Conservation (phyloP, 148 eudicot species). For the Rheum nobile region DNA sequence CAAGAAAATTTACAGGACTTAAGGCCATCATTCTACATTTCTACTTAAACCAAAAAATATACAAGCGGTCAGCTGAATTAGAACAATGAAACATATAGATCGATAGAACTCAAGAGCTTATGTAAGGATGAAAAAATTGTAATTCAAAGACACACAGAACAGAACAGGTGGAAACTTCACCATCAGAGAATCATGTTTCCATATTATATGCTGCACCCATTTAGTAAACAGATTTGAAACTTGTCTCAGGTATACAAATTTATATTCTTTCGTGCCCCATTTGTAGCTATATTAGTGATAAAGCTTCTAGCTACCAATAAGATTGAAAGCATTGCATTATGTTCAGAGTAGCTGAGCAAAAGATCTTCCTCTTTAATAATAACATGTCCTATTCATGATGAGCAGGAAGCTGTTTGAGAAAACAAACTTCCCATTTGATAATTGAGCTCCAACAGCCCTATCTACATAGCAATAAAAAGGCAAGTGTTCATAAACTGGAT, state of each 20-base stretch:
- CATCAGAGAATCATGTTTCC: conserved; percentile 1
- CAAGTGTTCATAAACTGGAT: not conserved
- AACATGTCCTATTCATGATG: not conserved
- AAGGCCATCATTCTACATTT: not conserved
- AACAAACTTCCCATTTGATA: not conserved
- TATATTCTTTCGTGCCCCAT: not conserved
- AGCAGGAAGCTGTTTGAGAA: not conserved
- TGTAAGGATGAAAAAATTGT: not conserved
- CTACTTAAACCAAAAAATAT: not conserved
- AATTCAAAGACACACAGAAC: not conserved
- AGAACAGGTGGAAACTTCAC: not conserved
- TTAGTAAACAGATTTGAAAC: not conserved
- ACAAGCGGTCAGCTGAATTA: not conserved
- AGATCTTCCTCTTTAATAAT: not conserved
- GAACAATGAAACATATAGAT: not conserved
- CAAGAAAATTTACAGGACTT: not conserved
- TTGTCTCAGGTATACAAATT: not conserved
- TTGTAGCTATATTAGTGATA: not conserved
- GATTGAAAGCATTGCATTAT: not conserved
- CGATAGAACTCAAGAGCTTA: not conserved
- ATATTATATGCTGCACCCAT: not conserved
- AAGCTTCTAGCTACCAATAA: not conserved
- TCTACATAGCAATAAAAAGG: too few relatives aligned
- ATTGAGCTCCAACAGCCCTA: not conserved
- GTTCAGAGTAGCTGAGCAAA: not conserved